Conservation (phyloP, 1,284 basidiomycete species). For the Sanguinoderma infundibulare region DNA sequence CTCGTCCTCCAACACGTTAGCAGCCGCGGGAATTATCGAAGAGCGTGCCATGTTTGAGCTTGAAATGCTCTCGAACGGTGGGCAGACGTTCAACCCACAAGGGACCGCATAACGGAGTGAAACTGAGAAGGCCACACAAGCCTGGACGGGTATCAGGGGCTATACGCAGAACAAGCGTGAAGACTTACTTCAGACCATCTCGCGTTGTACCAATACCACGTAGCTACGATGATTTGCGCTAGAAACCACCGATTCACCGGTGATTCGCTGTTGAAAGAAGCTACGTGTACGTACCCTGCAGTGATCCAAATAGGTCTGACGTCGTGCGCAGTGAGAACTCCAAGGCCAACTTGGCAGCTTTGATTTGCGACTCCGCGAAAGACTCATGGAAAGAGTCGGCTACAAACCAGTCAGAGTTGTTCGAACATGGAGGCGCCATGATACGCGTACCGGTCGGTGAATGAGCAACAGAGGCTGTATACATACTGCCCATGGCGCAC, state of each 20-base stretch:
- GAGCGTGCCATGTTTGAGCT: slow-evolving; percentile 57
- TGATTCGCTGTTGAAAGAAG: background rate
- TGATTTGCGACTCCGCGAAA: slow-evolving; percentile 71
- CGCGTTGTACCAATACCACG: slow-evolving; percentile 76
- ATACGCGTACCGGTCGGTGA: slow-evolving; percentile 43
- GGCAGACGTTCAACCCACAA: slow-evolving; percentile 68
- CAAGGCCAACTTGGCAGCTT: slow-evolving; percentile 54
- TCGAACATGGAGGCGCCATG: no score
- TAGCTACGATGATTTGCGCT: slow-evolving; percentile 67
- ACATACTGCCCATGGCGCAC: slow-evolving; percentile 73
- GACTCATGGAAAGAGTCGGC: slow-evolving; percentile 38
- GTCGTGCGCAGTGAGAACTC: slow-evolving; percentile 55
- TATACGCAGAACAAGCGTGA: background rate
- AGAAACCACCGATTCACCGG: background rate
- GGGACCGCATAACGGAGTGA: slow-evolving; percentile 65
- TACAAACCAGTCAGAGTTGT: background rate
- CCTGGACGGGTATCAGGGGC: slow-evolving; percentile 40
- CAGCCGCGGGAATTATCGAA: slow-evolving; percentile 59
- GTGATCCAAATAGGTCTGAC: slow-evolving; percentile 58
- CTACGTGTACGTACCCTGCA: slow-evolving; percentile 59
- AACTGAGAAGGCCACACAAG: slow-evolving; percentile 61
- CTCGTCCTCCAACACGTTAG: slow-evolving; percentile 70
- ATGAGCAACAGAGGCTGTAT: slow-evolving; percentile 60
- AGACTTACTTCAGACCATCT: slow-evolving; percentile 74
- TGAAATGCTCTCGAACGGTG: slow-evolving; percentile 59